Percentiles rank a stretch among this genome's conserved stretches.
Evolutionary conservation across 1,284 basidiomycete genomes (phyloP).

Genomic region (Puccinia hordei): DNA sequence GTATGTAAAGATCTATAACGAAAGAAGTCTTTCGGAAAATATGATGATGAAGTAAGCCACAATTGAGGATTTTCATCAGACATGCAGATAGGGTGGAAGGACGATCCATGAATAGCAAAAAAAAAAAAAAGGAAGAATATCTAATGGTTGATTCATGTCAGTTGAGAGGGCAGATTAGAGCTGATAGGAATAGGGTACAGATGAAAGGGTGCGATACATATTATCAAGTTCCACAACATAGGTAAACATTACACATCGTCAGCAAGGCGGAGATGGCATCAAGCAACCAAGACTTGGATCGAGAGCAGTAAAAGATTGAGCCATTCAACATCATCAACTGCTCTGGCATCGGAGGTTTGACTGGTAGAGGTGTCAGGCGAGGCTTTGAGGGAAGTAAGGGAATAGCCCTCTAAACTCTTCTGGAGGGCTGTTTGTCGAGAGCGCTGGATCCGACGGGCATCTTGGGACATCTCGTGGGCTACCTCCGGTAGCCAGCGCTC

Average conservation of each 20-base stretch:
- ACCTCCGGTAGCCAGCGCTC: constrained; percentile 34
- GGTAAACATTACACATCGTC: not conserved
- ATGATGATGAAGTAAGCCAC: too few species aligned
- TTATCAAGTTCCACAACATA: not conserved
- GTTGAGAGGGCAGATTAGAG: not conserved
- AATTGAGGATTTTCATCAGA: not conserved
- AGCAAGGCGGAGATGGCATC: not conserved
- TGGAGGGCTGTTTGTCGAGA: not conserved
- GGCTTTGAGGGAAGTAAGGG: not conserved
- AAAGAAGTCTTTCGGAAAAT: not conserved
- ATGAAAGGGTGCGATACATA: not conserved
- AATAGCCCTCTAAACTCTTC: not conserved
- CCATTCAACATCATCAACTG: constrained; percentile 28
- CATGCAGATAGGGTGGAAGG: not conserved
- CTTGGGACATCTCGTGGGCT: constrained; percentile 32
- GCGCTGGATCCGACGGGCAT: constrained; percentile 10
- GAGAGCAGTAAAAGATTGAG: constrained; percentile 20
- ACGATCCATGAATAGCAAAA: not conserved
- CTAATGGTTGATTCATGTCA: not conserved
- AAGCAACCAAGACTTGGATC: constrained; percentile 25
- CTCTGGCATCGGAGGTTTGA: not conserved
- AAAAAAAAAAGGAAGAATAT: not conserved
- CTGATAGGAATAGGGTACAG: not conserved
- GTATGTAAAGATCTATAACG: not conserved
- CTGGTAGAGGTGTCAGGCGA: not conserved